Base-by-base conservation (phyloP, 179 eudicot species). In the Pouteria campechiana region DNA sequence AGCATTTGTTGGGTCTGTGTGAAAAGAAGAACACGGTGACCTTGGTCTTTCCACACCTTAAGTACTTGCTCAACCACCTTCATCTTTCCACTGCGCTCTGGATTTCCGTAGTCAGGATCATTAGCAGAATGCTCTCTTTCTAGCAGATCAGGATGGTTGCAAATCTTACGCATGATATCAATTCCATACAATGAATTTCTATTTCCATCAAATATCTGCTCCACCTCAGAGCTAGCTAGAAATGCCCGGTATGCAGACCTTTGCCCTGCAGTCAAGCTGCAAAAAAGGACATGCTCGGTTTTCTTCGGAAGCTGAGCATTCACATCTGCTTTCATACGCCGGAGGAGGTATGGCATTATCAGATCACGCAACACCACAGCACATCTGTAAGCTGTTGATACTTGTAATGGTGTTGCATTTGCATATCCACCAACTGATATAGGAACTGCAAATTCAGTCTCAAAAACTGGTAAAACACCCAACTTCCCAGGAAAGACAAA, bases 371-470 rank as follows among this genome's bases (percentile, higher is more conserved):
- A 61, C 41, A 90, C 78, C 44, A 90, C 94, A 20, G 98, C 98
- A 67, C 98, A 90, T 94, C 98, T 90, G 78, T 82, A 90, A 47
- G 98, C 98, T 25, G 98, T 90, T 52, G 98, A 90, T 46, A 90
- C 98, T 82, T 90, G 98, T 48, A 90, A 64, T 1, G 96, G 94
- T 25, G 94, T 76, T 24, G 96, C 96, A 73, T 90, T 90, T 47
- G 98, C 94, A 79, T 90, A 90, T 55, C 98, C 98, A 48, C 98
- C 98, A 63, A 90, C 88, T 60, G 90, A 55, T 65, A 90, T 90
- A 16, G 98, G 98, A 40, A 75, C 96, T 6, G 98, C 84, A 47
- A 90, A 90, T 56, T 90, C 98, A 15, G 94, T 85, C 69, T 90
- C 98, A 71, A 90, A 90, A 17, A 90, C 85, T 17, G 98, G 98